Evolutionary conservation across 176 grass and related monocot genomes (phyloP), one percentile per base, ranked within the genome.

Genomic region (Carex pumila): DNA sequence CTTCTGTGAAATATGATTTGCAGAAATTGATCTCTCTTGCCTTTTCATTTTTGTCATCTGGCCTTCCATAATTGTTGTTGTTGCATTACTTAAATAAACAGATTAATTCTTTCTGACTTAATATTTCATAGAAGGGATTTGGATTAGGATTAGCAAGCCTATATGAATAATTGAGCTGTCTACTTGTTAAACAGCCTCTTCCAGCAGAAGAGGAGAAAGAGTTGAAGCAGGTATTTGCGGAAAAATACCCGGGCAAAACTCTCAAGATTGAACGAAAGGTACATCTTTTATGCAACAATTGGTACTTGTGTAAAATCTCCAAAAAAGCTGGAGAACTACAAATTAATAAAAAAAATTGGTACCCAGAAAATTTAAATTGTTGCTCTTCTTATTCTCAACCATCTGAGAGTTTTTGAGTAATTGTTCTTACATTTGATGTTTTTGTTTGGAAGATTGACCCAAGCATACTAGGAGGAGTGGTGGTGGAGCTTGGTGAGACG

Each of bases 241-340:
- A 95, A 39, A 39, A 39, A 39, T 5, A 5, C 37, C 37, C 37
- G 36, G 74, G 90, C 65, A 95, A 89, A 90, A 95, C 88, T 71
- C 79, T 93, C 81, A 87, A 83, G 62, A 12, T 98, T 61, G 95
- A 98, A 79, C 95, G 95, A 63, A 98, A 98, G 92, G 95, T 93
- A 93, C n/a, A 14, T 84, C 19, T 65, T 89, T 80, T 70, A 12
- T 77, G 8, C 55, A 43, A 71, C 11, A 54, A 3, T 43, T 29
- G 3, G 25, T 47, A 41, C 47, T 31, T 2, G 3, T 32, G 22
- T 56, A 34, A 54, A 22, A 55, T 54, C n/a, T 56, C 50, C 6
- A 34, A 13, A 22, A 55, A 55, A 77, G 9, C 50, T 32, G 73
- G 25, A 31, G 6, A 76, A 74, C 14, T 9, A 13, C 3, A 15